These are phyloP conservation scores for Paspalum notatum DNA, from an alignment of 176 grass and related monocot genomes.

Conservation along the genomic window DNA sequence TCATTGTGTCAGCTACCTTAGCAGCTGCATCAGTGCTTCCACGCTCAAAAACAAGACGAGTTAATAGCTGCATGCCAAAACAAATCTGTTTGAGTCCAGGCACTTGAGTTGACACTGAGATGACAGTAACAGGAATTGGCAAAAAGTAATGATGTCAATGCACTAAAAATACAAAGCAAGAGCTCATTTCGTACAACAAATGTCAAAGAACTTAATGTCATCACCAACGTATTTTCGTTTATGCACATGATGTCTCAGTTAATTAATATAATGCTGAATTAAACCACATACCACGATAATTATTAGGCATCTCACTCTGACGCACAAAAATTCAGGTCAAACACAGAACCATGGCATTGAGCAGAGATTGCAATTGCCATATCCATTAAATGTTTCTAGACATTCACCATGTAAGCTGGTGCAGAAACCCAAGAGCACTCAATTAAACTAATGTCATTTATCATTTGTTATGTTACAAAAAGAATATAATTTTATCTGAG, in stretches of 20 bases:
- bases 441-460: slow-evolving; percentile 20
- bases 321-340: background rate
- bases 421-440: background rate
- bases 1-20: slow-evolving; percentile 90
- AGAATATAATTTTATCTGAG: slow-evolving; percentile 9
- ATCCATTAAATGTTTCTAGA: slow-evolving; percentile 15
- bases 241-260: too few species aligned
- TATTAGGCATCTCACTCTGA: background rate
- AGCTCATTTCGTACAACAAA: slow-evolving; percentile 35
- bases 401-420: slow-evolving; percentile 14
- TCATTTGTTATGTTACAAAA: slow-evolving; percentile 1
- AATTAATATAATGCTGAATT: slow-evolving; percentile 8
- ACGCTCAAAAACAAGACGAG: slow-evolving; percentile 89
- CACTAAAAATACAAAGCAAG: slow-evolving; percentile 4
- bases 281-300: background rate
- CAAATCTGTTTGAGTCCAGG: slow-evolving; percentile 35
- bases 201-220: slow-evolving; percentile 7
- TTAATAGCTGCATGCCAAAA: slow-evolving; percentile 74
- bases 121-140: slow-evolving; percentile 11
- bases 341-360: background rate
- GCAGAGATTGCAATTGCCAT: background rate
- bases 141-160: slow-evolving; percentile 2
- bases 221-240: background rate
- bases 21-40: slow-evolving; percentile 91
- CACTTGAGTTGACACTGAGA: slow-evolving; percentile 9